These are phyloP conservation scores for Zostera marina DNA, from an alignment of 116 monocot genomes.

Conservation along the genomic window DNA sequence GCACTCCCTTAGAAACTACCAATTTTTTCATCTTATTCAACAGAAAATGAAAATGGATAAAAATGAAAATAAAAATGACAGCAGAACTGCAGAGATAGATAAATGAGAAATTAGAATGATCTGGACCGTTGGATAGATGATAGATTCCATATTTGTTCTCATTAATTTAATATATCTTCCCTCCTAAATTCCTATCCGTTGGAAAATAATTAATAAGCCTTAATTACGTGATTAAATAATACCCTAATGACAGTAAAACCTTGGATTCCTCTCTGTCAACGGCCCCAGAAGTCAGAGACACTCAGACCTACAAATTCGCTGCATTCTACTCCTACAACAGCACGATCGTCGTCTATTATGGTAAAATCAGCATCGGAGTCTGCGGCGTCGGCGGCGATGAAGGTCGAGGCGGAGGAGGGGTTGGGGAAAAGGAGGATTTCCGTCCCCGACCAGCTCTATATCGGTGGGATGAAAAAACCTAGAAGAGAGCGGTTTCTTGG, in stretches of 20 bases:
- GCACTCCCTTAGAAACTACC: no score
- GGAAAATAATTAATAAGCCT: not conserved
- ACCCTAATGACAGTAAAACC: not conserved
- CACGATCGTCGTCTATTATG: not conserved
- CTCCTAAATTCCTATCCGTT: not conserved
- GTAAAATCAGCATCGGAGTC: not conserved
- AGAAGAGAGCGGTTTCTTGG: slow-evolving; percentile 39
- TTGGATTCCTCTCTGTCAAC: not conserved
- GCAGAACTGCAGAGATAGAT: no score
- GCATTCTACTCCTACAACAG: not conserved
- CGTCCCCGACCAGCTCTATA: not conserved
- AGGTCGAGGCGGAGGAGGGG: slow-evolving; percentile 2
- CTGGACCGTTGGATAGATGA: no score
- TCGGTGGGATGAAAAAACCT: slow-evolving; percentile 10
- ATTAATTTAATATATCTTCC: no score
- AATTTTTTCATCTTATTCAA: not conserved
- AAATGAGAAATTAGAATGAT: no score
- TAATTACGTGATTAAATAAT: not conserved
- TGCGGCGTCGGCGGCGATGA: not conserved
- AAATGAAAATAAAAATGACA: no score
- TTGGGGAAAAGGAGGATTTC: slow-evolving; percentile 2
- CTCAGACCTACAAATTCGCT: not conserved
- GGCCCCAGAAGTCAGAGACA: no score
- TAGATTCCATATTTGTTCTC: no score
- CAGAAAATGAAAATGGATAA: no score